Evolutionary conservation across 768 basidiomycete genomes (phyloP).

Genomic region (Calocera viscosa): DNA sequence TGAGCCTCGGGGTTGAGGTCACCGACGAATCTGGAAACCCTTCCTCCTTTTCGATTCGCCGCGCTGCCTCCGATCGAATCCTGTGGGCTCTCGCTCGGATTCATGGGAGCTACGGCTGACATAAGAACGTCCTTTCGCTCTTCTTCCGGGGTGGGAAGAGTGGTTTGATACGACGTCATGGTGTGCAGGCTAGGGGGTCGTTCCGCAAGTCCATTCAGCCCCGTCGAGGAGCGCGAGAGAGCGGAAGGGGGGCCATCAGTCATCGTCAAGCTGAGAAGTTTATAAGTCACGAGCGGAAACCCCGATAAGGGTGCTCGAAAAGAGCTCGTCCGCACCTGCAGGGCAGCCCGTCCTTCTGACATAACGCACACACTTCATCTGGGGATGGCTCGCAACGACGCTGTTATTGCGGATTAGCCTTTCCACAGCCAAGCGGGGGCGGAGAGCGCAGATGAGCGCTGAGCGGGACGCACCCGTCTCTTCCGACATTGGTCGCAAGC

Average conservation of each 20-base stretch:
- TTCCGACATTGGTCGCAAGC: conserved; percentile 8
- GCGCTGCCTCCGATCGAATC: conserved; percentile 2
- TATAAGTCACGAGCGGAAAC: neutral
- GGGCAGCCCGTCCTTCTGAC: conserved; percentile 3
- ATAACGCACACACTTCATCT: neutral
- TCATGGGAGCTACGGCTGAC: neutral
- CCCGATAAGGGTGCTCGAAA: neutral
- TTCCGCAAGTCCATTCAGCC: neutral
- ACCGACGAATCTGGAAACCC: conserved; percentile 5
- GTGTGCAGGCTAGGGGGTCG: neutral
- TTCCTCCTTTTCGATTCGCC: neutral
- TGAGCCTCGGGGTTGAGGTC: conserved; percentile 1
- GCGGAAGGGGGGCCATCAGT: neutral
- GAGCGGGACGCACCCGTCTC: conserved; percentile 5
- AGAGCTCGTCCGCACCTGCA: neutral
- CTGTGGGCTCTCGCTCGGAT: neutral
- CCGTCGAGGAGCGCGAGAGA: neutral
- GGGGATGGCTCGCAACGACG: neutral
- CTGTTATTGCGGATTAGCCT: neutral
- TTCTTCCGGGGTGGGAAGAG: neutral
- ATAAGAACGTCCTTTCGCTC: neutral
- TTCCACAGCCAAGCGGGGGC: neutral
- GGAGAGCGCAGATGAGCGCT: neutral
- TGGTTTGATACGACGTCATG: neutral
- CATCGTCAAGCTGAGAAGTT: neutral